Base-by-base conservation (phyloP, 2,329 filamentous ascomycete species). In the Chaetomiaceae sp. region DNA sequence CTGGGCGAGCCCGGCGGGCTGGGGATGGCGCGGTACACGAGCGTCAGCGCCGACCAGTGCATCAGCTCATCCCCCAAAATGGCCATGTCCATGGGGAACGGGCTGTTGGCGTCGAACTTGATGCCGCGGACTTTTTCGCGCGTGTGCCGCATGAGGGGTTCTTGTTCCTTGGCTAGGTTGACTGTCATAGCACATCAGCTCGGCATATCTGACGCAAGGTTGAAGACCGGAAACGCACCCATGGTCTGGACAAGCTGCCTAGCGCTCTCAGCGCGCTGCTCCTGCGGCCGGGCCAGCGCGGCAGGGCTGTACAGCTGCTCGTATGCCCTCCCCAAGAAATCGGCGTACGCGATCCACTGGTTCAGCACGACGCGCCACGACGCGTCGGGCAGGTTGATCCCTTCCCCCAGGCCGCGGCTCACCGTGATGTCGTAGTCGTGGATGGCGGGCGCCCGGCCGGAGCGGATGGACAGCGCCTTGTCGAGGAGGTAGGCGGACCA, bases 301-400 rank as follows among this genome's bases (percentile, higher is more conserved):
- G 70, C 66, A 1, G 76, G 75, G 55, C 76, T 78, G 59, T 85
- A 86, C 5, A 82, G 65, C 36, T 72, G 65, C 59, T 79, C 76
- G 59, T 86, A 87, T 5, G 83, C 75, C 14, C 78, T 71, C 14
- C 81, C 80, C 57, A 84, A 78, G 9, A 87, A 72, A 22, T 74
- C 75, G 8, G 79, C 76, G 6, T 81, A 72, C 23, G 71, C 71
- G 37, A 84, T 74, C 81, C 82, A 85, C 33, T 77, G 66, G 11
- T 71, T 66, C 23, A 80, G 76, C 22, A 83, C 68, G 7, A 67
- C 64, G 4, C 72, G 73, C 67, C 78, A 79, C 29, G 73, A 71
- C 4, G 33, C 31, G 47, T 73, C 61, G 2, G 62, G 48, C 12
- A 62, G 46, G 19, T 59, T 64, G 3, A 63, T 52, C 5, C 54